Evolutionary conservation across 495 filamentous ascomycete genomes (phyloP), one percentile per base, ranked within the genome.

Genomic region (Barbatosphaeria neglecta): DNA sequence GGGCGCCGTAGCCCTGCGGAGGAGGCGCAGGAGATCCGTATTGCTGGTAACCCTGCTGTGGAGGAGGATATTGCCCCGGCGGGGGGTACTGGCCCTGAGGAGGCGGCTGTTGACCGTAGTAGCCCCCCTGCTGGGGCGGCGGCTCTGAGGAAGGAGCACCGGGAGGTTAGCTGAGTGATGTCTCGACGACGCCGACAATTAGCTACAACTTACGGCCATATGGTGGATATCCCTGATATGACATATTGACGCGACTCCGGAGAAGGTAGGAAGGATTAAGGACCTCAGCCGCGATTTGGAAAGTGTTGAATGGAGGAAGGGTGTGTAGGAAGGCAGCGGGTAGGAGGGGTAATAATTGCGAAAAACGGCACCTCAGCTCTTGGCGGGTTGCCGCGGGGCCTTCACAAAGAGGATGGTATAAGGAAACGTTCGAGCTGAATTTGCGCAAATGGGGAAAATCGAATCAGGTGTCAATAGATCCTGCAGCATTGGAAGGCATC

Each of bases 11-110:
- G 2, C 37, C 48, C 22, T 51, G 48, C 17, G 49, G 46, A 17
- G 56, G 56, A 6, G 33, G 44, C 23, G 22, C 23, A 8, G 41
- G 27, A 38, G 59, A 55, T 15, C 56, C 56, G n/a, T 56, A 51
- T 28, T 40, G 43, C 10, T 44, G 45, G 23, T 49, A 42, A 31
- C 46, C 39, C 15, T 41, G 45, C 22, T 55, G 43, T 1, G 43
- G 52, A 24, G 40, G 40, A 43, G 47, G 47, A 7, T 47, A 41
- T 41, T 47, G 45, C n/a, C 49, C 49, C 13, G 50, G 47, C 20
- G 56, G 59, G 6, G 47, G 58, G 22, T 51, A 53, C 35, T 51
- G 39, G 13, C 28, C 22, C 19, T 48, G 53, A 11, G 53, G 53
- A 13, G 49, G 50, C 31, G 52, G 53, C 11, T 37, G 27, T 27